Evolutionary conservation across 768 basidiomycete genomes (phyloP), one percentile per base, ranked within the genome.

Genomic region (Agrocybe pediades): DNA sequence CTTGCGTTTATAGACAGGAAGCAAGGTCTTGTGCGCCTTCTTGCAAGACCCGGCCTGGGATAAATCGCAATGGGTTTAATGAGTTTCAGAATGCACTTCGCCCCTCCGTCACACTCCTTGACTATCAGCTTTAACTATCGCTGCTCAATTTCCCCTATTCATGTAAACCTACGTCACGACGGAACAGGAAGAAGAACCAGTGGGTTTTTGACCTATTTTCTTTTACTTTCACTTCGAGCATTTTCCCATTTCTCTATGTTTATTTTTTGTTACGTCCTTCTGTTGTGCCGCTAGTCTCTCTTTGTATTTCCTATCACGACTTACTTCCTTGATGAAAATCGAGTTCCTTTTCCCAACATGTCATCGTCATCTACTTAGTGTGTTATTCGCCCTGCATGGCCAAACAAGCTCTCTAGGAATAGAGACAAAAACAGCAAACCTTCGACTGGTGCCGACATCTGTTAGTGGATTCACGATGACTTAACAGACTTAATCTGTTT

Each of bases 1-100:
- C n/a, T 47, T 26, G 36, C 13, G 15, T 15, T 49, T 44, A 0
- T 60, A 95, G 93, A 98, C 95, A 3, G 95, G 95, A 46, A 94
- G 92, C 72, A 97, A 97, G 67, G 94, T 98, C n/a, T 77, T 98
- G 3, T 92, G 92, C 56, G 94, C 92, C 2, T 97, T 96, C 74
- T 74, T 97, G 41, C 94, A 98, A 77, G 94, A 97, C 70, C 95
- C 95, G 21, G 82, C 84, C 51, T 97, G 95, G 95, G 89, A 92
- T 57, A 90, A 82, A 70, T 59, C 79, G 2, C 89, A 91, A 68
- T 92, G 89, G 89, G 68, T 84, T 55, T 92, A 70, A 49, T 25
- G 9, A 17, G 39, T 25, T 30, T 49, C 26, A n/a, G n/a, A 36
- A 36, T 36, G 33, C 33, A n/a, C 33, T 36, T 13, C n/a, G 11